These are phyloP conservation scores for Podospora fimiseda DNA, from an alignment of 495 filamentous ascomycete species.

Conservation along the genomic window DNA sequence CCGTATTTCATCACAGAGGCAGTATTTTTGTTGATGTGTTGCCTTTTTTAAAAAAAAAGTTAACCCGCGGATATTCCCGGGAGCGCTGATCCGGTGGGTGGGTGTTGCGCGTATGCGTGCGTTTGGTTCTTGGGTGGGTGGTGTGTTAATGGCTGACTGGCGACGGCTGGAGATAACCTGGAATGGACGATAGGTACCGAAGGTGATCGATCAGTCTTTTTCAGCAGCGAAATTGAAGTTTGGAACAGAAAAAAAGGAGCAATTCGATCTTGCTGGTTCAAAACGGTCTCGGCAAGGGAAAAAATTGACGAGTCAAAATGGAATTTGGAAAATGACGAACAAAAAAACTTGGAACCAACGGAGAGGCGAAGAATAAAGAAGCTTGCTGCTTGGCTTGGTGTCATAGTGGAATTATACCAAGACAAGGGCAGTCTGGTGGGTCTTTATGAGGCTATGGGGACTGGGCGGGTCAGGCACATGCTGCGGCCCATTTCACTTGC, in stretches of 20 bases:
- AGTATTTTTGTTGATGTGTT: neutral
- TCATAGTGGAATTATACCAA: neutral
- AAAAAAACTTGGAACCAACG: constrained; percentile 6
- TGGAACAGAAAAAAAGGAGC: too few species aligned
- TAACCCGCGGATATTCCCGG: neutral
- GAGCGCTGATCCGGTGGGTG: neutral
- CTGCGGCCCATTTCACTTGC: neutral
- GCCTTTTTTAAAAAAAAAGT: neutral
- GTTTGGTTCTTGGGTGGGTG: neutral
- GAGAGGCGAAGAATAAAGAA: constrained; percentile 1
- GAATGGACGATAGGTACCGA: neutral
- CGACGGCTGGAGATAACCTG: neutral
- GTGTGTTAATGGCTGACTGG: neutral
- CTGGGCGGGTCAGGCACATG: neutral
- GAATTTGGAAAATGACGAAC: neutral
- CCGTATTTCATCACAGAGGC: constrained; percentile 59
- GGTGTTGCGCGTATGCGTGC: too few species aligned
- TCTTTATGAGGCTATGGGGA: neutral
- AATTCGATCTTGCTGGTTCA: too few species aligned
- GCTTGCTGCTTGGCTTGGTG: neutral
- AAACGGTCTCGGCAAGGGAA: too few species aligned
- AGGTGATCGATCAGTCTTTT: neutral
- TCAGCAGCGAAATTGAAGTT: too few species aligned
- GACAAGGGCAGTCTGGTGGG: neutral
- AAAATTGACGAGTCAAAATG: too few species aligned